Evolutionary conservation across 768 basidiomycete genomes (phyloP).

Genomic region (Naganishia onofrii): DNA sequence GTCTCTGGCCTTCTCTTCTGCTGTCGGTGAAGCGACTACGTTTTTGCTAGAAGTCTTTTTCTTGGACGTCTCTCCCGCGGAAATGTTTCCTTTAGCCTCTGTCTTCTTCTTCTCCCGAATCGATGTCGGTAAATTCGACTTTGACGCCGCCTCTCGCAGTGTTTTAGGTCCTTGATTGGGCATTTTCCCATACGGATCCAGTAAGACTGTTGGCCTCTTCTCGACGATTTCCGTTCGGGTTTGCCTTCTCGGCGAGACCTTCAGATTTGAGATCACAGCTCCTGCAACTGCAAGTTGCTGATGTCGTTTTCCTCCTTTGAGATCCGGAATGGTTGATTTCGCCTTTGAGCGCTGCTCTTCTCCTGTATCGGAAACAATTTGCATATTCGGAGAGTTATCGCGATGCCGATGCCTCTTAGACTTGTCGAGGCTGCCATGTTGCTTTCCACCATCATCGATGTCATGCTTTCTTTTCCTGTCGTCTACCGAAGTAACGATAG

Average conservation of each 20-base stretch:
- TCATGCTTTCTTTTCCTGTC: conserved; percentile 2
- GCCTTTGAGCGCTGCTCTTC: not conserved
- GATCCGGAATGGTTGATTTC: not conserved
- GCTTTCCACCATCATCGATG: not conserved
- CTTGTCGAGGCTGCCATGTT: not conserved
- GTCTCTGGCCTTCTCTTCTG: conserved; percentile 13
- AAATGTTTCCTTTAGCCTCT: not conserved
- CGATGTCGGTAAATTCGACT: not conserved
- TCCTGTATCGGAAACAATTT: not conserved
- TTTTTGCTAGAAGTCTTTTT: not conserved
- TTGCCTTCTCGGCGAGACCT: no score
- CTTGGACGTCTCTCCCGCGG: not conserved
- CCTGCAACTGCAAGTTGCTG: not conserved
- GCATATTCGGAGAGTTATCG: not conserved
- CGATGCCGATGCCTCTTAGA: not conserved
- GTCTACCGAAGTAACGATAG: not conserved
- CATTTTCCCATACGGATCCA: no score
- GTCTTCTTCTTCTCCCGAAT: not conserved
- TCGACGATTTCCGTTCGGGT: no score
- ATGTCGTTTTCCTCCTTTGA: not conserved
- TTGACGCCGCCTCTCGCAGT: not conserved
- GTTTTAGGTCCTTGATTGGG: not conserved
- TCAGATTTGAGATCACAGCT: not conserved
- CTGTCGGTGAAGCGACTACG: not conserved
- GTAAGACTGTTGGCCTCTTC: no score